Evolutionary conservation across 129 eudicot genomes (phyloP).

Genomic region (Chrysanthemum makinoi): DNA sequence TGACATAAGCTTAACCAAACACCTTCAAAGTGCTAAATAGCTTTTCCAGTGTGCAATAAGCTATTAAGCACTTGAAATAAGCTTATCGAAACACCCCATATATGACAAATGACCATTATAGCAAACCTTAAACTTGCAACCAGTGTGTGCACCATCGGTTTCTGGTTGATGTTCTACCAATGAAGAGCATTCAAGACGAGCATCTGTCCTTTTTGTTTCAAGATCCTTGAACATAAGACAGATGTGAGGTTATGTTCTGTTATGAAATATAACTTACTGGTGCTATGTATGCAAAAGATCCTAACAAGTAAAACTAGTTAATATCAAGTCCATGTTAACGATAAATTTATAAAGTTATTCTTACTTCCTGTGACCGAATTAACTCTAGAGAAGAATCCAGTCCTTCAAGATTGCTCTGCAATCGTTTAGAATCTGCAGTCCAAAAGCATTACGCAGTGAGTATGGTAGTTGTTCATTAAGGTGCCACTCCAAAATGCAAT

Average conservation of each 20-base stretch:
- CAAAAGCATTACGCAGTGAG: constrained; percentile 8
- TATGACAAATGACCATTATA: constrained; percentile 9
- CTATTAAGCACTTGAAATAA: too few relatives aligned
- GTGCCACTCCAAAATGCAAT: constrained; percentile 9
- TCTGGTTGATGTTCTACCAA: constrained; percentile 30
- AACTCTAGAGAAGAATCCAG: constrained; percentile 43
- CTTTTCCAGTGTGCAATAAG: too few relatives aligned
- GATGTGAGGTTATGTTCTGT: constrained; percentile 11
- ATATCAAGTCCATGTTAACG: constrained; percentile 11
- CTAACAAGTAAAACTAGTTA: background rate
- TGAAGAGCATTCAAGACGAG: constrained; percentile 20
- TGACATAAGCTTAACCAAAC: too few relatives aligned
- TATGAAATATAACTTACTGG: constrained; percentile 5
- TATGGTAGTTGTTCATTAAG: constrained; percentile 9
- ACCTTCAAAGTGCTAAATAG: too few relatives aligned
- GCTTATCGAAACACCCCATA: too few relatives aligned
- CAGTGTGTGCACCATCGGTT: constrained; percentile 26
- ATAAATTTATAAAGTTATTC: background rate
- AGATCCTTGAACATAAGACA: constrained; percentile 39
- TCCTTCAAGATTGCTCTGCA: constrained; percentile 54
- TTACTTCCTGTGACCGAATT: constrained; percentile 31
- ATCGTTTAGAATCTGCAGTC: constrained; percentile 44
- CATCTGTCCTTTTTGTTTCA: constrained; percentile 35
- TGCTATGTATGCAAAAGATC: background rate
- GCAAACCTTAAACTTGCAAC: constrained; percentile 59